Base-by-base conservation (phyloP, 371 early-diverging fungal genomes). In the Chytridium lagenaria region DNA sequence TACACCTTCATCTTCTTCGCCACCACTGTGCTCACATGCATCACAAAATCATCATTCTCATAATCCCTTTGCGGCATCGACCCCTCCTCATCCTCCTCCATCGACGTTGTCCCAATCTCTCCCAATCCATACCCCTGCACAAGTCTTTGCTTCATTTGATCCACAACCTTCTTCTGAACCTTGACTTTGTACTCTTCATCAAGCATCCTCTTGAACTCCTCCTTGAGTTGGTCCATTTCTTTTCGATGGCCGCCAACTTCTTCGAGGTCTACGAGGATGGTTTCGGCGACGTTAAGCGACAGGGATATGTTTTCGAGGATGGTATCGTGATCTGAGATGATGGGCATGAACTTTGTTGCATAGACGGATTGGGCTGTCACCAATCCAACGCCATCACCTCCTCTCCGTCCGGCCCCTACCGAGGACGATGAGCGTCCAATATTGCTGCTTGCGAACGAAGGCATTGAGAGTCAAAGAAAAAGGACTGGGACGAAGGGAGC, bases 1-100 rank as follows among this genome's bases (percentile, higher is more conserved):
- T 66, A 66, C 3, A 22, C 67, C 26, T 66, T n/a, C 38, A 63
- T 34, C 34, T 63, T 34, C 63, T 63, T 63, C 23, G 3, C 36
- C 36, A 66, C 40, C 44, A 2, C 30, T 2, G 67, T 44, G n/a
- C 44, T 16, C 34, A 63, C 63, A 31, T 31, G 12, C 12, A 10
- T 12, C 2, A 12, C 44, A 37, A 66, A 44, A n/a, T n/a, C n/a
- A n/a, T n/a, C n/a, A n/a, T n/a, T n/a, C n/a, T n/a, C n/a, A n/a
- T n/a, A n/a, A n/a, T n/a, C n/a, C n/a, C n/a, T n/a, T n/a, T n/a
- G n/a, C n/a, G n/a, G n/a, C 23, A 2, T 30, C 7, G 7, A 15
- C 26, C 26, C 57, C 10, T 22, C 30, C n/a, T 57, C 23, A n/a
- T n/a, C n/a, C n/a, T n/a, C n/a, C n/a, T n/a, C n/a, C n/a, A n/a